Conservation (phyloP, 345 rosid genomes). For the Pistacia vera region DNA sequence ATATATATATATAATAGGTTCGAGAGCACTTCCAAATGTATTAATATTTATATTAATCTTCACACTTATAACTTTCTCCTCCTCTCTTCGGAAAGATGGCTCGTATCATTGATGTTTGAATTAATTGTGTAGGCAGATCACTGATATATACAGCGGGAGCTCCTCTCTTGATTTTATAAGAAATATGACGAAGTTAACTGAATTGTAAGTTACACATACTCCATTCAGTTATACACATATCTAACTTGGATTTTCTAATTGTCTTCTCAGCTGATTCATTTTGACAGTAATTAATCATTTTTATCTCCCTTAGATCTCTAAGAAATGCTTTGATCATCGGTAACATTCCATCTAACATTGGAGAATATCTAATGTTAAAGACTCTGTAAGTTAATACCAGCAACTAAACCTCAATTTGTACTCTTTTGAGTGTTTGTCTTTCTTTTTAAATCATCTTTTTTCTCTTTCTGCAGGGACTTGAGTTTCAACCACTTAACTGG, state of each 20-base stretch:
- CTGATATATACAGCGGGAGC: conserved; percentile 36
- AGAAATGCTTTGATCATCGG: conserved; percentile 36
- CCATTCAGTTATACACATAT: too few species aligned
- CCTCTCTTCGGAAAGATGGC: too few species aligned
- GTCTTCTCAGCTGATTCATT: neutral
- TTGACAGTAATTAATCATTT: neutral
- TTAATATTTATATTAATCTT: too few species aligned
- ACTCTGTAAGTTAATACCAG: conserved; percentile 27
- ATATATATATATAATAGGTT: too few species aligned
- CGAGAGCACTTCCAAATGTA: too few species aligned
- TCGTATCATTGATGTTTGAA: neutral
- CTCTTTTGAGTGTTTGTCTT: too few species aligned
- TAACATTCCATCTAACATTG: conserved; percentile 28
- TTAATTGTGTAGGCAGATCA: conserved; percentile 35
- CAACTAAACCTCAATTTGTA: too few species aligned
- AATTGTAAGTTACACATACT: conserved; percentile 41
- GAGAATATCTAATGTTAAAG: conserved; percentile 20
- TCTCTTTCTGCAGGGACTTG: conserved; percentile 34
- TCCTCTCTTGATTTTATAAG: conserved; percentile 46
- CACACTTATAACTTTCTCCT: too few species aligned
- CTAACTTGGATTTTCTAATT: neutral
- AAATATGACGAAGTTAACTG: conserved; percentile 34
- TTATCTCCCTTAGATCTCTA: conserved; percentile 12
- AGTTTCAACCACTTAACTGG: conserved; percentile 47
- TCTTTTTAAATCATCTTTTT: neutral